Conservation (phyloP, 257 asterid genomes). For the Solanum bulbocastanum region DNA sequence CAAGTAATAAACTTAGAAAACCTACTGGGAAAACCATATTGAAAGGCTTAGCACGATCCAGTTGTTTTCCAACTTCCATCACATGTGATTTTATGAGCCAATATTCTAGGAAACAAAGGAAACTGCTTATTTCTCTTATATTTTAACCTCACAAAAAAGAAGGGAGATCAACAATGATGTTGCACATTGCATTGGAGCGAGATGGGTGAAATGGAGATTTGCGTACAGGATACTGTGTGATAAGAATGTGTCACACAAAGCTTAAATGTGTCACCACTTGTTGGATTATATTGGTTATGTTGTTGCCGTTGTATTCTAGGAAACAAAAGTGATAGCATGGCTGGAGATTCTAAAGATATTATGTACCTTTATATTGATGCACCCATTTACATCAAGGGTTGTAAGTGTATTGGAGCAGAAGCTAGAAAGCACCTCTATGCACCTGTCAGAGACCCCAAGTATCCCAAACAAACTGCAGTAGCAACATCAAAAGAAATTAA, state of each 20-base stretch:
- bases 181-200: background rate
- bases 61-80: background rate
- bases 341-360: background rate
- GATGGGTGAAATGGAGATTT: background rate
- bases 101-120: background rate
- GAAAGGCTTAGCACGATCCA: background rate
- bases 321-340: background rate
- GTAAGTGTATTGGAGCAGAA: conserved; percentile 53
- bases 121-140: background rate
- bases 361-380: conserved; percentile 68
- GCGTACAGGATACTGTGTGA: background rate
- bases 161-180: background rate
- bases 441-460: conserved; percentile 80
- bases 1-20: background rate
- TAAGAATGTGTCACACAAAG: background rate
- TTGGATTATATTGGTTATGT: background rate
- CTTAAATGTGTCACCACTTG: background rate
- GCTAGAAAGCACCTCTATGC: conserved; percentile 65
- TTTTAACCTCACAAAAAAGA: background rate
- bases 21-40: background rate
- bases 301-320: background rate
- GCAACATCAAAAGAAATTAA: background rate
- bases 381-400: conserved; percentile 92
- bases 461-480: conserved; percentile 86
- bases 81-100: background rate